phyloP scores from a whole-genome alignment of 371 early-diverging fungal species.

The Haplosporangium sp. region DNA sequence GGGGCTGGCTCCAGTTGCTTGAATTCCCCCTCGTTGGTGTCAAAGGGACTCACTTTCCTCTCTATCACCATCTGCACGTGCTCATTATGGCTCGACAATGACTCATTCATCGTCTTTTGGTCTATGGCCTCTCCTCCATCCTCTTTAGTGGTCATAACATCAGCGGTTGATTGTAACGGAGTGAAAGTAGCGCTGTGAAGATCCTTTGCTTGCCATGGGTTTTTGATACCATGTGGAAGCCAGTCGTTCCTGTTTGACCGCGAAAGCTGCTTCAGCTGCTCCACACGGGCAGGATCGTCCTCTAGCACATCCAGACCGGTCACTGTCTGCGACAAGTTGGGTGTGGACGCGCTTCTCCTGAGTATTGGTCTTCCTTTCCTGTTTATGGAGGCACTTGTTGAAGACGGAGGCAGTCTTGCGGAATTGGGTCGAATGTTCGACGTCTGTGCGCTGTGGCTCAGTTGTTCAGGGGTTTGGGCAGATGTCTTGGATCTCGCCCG shows the following conservation, averaged over 20 bases:
- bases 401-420: not conserved
- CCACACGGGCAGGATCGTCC: slow-evolving; percentile 24
- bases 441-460: not conserved
- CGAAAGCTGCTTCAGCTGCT: slow-evolving; percentile 16
- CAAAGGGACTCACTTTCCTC: slow-evolving; percentile 31
- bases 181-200: not conserved
- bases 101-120: no score
- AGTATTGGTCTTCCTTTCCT: slow-evolving; percentile 14
- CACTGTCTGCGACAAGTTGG: slow-evolving; percentile 30
- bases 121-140: not conserved
- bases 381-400: slow-evolving; percentile 1
- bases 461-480: not conserved
- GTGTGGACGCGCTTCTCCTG: slow-evolving; percentile 31
- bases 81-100: no score
- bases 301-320: slow-evolving; percentile 40
- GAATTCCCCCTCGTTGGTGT: slow-evolving; percentile 35
- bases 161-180: not conserved
- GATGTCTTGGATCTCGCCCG: slow-evolving; percentile 2
- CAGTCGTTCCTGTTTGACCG: slow-evolving; percentile 7
- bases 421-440: not conserved
- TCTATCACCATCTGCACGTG: not conserved
- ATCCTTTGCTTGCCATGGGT: not conserved
- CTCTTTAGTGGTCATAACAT: slow-evolving; percentile 3
- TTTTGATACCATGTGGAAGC: slow-evolving; percentile 4
- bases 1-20: slow-evolving; percentile 21